Percentiles rank a stretch among this genome's conserved stretches.
These are phyloP conservation scores for Boletus sp. DNA, from an alignment of 768 basidiomycete species.

Conservation along the genomic window DNA sequence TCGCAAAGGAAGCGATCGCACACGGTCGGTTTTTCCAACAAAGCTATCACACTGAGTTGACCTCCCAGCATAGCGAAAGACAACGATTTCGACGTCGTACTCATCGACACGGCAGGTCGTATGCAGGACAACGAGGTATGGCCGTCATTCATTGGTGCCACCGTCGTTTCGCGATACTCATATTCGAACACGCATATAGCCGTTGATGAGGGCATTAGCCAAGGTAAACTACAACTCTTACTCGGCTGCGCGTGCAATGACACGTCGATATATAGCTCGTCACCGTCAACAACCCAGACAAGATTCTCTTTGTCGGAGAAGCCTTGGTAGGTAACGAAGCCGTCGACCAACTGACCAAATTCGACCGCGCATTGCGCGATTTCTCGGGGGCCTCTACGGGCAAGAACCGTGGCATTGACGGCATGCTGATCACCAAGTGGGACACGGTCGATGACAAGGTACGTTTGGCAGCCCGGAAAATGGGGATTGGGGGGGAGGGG, in stretches of 20 bases:
- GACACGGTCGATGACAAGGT: slow-evolving; percentile 98
- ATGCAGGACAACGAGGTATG: slow-evolving; percentile 99
- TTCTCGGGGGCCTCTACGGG: slow-evolving; percentile 72
- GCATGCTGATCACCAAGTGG: slow-evolving; percentile 98
- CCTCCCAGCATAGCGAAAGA: slow-evolving; percentile 60
- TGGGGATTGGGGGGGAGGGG: neutral
- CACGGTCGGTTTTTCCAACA: slow-evolving; percentile 57
- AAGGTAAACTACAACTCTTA: slow-evolving; percentile 50
- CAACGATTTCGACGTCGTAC: slow-evolving; percentile 90
- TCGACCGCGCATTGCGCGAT: slow-evolving; percentile 89
- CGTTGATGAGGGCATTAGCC: slow-evolving; percentile 96
- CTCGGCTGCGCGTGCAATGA: neutral
- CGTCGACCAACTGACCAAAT: slow-evolving; percentile 95
- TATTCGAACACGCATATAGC: slow-evolving; percentile 41
- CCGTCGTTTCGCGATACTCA: neutral
- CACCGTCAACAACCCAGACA: slow-evolving; percentile 91
- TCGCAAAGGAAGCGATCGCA: slow-evolving; percentile 90
- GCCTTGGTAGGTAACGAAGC: slow-evolving; percentile 98
- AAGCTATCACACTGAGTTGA: neutral
- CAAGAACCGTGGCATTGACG: slow-evolving; percentile 90
- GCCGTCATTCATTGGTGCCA: neutral
- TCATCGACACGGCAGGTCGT: slow-evolving; percentile 96
- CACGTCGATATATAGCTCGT: slow-evolving; percentile 58
- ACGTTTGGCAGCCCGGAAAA: slow-evolving; percentile 17
- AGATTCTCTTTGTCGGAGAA: slow-evolving; percentile 97